phyloP scores from a whole-genome alignment of 768 basidiomycete species.

The Scleroderma bovista region DNA sequence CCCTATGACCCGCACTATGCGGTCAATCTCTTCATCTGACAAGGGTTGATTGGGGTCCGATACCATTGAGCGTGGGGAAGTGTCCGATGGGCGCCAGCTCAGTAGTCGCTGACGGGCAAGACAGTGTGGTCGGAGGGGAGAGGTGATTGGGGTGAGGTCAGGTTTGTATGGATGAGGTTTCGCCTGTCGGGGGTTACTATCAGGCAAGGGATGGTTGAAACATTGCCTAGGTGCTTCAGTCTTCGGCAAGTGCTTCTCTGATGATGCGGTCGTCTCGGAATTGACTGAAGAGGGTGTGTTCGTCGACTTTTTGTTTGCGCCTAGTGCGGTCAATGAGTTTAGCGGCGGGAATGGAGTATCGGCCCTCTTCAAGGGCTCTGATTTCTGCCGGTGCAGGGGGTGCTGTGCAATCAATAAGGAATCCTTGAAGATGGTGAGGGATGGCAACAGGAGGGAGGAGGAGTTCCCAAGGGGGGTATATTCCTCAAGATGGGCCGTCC shows the following conservation, averaged over 20 bases:
- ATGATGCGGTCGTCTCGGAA: too few relatives aligned
- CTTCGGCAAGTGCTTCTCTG: conserved; percentile 7
- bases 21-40: neutral
- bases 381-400: neutral
- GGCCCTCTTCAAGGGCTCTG: neutral
- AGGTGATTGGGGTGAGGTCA: conserved; percentile 10
- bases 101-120: conserved; percentile 18
- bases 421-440: conserved; percentile 1
- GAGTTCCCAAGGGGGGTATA: neutral
- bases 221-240: too few relatives aligned
- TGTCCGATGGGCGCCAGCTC: conserved; percentile 17
- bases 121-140: conserved; percentile 22
- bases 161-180: conserved; percentile 5
- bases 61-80: neutral
- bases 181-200: neutral
- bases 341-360: neutral
- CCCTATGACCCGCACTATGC: conserved; percentile 19
- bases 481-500: conserved; percentile 12
- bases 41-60: neutral
- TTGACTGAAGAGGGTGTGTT: too few relatives aligned
- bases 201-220: too few relatives aligned
- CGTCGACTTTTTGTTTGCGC: too few relatives aligned
- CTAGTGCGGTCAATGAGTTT: neutral
- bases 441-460: conserved; percentile 9
- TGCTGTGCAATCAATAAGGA: neutral